Percentiles rank a stretch among this genome's conserved stretches.
phyloP scores from a whole-genome alignment of 2,329 filamentous ascomycete genomes.

The Zymoseptoria passerinii region DNA sequence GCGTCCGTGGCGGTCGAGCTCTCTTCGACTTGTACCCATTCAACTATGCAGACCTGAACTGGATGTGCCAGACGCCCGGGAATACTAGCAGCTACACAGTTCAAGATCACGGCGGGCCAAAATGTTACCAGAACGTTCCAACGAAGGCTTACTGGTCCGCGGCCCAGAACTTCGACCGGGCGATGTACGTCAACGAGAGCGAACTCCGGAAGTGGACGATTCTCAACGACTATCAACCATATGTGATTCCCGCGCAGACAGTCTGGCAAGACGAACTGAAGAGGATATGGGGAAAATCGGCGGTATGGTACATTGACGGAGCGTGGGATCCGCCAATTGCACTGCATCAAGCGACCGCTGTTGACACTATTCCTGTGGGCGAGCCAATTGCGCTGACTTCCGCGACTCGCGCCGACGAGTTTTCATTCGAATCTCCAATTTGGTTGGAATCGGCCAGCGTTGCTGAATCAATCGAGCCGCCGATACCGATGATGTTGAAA shows the following conservation, averaged over 20 bases:
- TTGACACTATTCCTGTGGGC: neutral
- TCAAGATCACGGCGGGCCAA: constrained; percentile 8
- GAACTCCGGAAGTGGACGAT: constrained; percentile 11
- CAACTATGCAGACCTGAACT: constrained; percentile 21
- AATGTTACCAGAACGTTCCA: constrained; percentile 22
- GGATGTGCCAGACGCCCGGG: constrained; percentile 11
- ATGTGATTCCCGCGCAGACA: constrained; percentile 8
- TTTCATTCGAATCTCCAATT: neutral
- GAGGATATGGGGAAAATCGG: constrained; percentile 9
- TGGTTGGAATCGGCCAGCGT: neutral
- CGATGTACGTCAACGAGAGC: neutral
- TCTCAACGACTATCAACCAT: constrained; percentile 18
- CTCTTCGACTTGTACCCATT: constrained; percentile 11
- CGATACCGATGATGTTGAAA: neutral
- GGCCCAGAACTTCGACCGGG: constrained; percentile 4
- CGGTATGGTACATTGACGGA: constrained; percentile 12
- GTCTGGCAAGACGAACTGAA: constrained; percentile 2
- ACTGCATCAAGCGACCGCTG: constrained; percentile 5
- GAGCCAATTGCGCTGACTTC: neutral
- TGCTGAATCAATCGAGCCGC: neutral
- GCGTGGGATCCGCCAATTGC: constrained; percentile 17
- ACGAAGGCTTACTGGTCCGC: constrained; percentile 17
- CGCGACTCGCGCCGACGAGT: neutral
- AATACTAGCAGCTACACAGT: constrained; percentile 12
- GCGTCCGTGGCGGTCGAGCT: constrained; percentile 14